These are phyloP conservation scores for Chlorella sp. DNA, from an alignment of 139 green algal genomes.

Conservation along the genomic window DNA sequence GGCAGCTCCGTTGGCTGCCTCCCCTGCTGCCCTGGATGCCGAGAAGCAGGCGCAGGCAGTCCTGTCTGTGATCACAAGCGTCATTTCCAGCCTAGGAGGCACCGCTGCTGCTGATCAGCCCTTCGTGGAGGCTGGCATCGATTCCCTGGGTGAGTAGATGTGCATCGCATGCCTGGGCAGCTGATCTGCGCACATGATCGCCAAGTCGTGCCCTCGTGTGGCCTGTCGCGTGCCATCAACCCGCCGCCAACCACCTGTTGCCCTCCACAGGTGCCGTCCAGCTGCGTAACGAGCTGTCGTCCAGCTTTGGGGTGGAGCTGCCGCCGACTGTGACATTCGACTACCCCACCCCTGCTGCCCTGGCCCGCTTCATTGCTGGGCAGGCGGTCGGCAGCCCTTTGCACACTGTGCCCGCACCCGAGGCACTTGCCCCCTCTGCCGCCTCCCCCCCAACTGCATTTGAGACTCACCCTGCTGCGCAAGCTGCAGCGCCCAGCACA, in stretches of 20 bases:
- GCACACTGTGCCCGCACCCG: too few relatives aligned
- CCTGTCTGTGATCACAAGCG: background rate
- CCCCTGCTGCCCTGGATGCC: background rate
- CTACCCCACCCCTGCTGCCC: slow-evolving; percentile 43
- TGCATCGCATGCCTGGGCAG: too few relatives aligned
- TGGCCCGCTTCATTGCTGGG: slow-evolving; percentile 37
- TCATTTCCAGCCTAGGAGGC: background rate
- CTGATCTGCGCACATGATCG: too few relatives aligned
- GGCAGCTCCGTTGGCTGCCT: background rate
- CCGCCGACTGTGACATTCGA: slow-evolving; percentile 53
- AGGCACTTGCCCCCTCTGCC: background rate
- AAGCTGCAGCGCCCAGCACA: too few relatives aligned
- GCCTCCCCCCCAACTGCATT: background rate
- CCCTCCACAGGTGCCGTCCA: slow-evolving; percentile 17
- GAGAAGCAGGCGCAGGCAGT: background rate
- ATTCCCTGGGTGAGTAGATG: slow-evolving; percentile 50
- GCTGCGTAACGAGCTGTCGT: slow-evolving; percentile 37
- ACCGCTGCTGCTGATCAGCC: slow-evolving; percentile 22
- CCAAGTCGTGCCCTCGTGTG: too few relatives aligned
- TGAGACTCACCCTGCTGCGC: background rate
- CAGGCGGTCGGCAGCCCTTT: background rate
- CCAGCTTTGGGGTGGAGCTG: slow-evolving; percentile 47
- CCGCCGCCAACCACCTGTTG: too few relatives aligned
- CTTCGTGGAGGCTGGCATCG: slow-evolving; percentile 63
- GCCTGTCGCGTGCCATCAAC: too few relatives aligned